Percentiles rank a stretch among this genome's conserved stretches.
Conservation (phyloP, 805 yeast genomes). For the Yamadazyma scolyti region DNA sequence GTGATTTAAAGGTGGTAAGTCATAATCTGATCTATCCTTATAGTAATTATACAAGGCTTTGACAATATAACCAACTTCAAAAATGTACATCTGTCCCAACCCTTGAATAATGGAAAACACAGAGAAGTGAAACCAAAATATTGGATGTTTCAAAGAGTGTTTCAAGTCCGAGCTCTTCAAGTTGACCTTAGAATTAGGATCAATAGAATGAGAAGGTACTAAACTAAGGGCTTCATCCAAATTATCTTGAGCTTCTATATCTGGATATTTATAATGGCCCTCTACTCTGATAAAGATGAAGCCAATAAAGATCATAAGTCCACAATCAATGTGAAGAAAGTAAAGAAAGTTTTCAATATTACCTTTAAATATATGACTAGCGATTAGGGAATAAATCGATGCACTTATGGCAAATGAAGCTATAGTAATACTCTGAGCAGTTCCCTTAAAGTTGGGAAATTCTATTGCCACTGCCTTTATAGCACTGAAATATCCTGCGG, state of each 20-base stretch:
- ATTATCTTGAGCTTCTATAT: slow-evolving; percentile 6
- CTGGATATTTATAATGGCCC: slow-evolving; percentile 15
- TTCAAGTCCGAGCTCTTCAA: slow-evolving; percentile 16
- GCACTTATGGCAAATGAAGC: slow-evolving; percentile 36
- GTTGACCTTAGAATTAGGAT: slow-evolving; percentile 4
- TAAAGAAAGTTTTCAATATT: slow-evolving; percentile 20
- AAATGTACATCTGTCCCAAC: slow-evolving; percentile 36
- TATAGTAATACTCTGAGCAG: slow-evolving; percentile 34
- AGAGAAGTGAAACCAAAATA: slow-evolving; percentile 30
- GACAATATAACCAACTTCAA: slow-evolving; percentile 27
- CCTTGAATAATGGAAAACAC: slow-evolving; percentile 31
- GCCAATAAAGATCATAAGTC: slow-evolving; percentile 22
- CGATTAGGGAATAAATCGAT: slow-evolving; percentile 20
- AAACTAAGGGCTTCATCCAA: slow-evolving; percentile 10
- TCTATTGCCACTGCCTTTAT: slow-evolving; percentile 30
- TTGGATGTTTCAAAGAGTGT: slow-evolving; percentile 22
- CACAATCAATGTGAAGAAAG: slow-evolving; percentile 21
- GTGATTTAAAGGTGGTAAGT: slow-evolving; percentile 13
- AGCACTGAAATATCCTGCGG: slow-evolving; percentile 30
- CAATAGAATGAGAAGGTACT: slow-evolving; percentile 9
- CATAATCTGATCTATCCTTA: slow-evolving; percentile 3
- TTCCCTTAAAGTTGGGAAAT: slow-evolving; percentile 29
- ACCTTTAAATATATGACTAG: slow-evolving; percentile 17
- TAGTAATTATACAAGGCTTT: slow-evolving; percentile 24
- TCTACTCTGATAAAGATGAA: slow-evolving; percentile 28